phyloP scores from a whole-genome alignment of 2,329 filamentous ascomycete genomes.

The Alternaria dauci region DNA sequence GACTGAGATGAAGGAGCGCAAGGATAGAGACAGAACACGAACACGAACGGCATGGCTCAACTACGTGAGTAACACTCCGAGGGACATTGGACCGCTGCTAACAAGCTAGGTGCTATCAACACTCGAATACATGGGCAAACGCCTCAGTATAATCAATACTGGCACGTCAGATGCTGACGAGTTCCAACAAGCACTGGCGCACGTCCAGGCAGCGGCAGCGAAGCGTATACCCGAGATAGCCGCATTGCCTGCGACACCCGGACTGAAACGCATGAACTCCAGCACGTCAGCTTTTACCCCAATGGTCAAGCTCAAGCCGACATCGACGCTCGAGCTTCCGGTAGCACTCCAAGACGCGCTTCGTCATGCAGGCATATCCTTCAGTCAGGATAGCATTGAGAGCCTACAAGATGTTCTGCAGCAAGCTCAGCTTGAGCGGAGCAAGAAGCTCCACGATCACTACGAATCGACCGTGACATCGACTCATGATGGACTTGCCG shows the following conservation, averaged over 20 bases:
- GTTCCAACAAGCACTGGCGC: constrained; percentile 44
- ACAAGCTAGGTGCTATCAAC: constrained; percentile 47
- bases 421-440: constrained; percentile 42
- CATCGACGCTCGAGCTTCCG: constrained; percentile 40
- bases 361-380: constrained; percentile 43
- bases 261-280: constrained; percentile 35
- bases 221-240: constrained; percentile 35
- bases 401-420: constrained; percentile 40
- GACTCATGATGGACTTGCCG: constrained; percentile 46
- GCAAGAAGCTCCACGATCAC: constrained; percentile 47
- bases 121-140: constrained; percentile 53
- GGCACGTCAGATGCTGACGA: constrained; percentile 38
- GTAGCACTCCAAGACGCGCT: constrained; percentile 46
- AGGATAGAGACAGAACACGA: constrained; percentile 45
- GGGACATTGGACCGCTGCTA: background rate
- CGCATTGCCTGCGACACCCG: constrained; percentile 23
- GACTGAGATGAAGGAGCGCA: constrained; percentile 51
- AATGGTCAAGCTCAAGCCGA: constrained; percentile 40
- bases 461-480: constrained; percentile 42
- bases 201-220: constrained; percentile 36
- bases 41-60: constrained; percentile 53
- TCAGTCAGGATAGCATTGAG: constrained; percentile 40
- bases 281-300: constrained; percentile 39
- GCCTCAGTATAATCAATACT: constrained; percentile 39
- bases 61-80: constrained; percentile 46